These are phyloP conservation scores for Fusarium liriodendri DNA, from an alignment of 2,329 filamentous ascomycete genomes.

Conservation along the genomic window DNA sequence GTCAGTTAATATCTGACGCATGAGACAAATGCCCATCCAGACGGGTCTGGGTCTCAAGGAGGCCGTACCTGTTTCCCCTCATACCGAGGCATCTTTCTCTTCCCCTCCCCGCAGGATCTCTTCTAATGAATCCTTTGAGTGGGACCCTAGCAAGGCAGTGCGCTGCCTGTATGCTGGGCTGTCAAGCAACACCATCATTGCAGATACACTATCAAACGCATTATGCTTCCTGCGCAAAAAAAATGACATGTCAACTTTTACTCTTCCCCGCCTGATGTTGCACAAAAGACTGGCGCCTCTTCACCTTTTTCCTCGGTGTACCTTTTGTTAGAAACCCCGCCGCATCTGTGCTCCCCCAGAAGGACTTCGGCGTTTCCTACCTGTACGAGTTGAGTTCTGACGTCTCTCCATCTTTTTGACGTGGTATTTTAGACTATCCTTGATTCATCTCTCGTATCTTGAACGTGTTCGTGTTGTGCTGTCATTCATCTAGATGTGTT, in stretches of 20 bases:
- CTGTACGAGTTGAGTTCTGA: slow-evolving; percentile 3
- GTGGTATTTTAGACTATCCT: not conserved
- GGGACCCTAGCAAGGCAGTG: not conserved
- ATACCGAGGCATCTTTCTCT: not conserved
- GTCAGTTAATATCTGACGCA: not conserved
- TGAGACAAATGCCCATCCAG: not conserved
- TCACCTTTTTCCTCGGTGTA: slow-evolving; percentile 3
- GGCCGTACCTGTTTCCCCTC: not conserved
- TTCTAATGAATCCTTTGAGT: not conserved
- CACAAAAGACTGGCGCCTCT: not conserved
- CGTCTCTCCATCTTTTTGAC: not conserved
- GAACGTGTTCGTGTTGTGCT: not conserved
- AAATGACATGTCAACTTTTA: slow-evolving; percentile 6
- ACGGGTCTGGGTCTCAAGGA: not conserved
- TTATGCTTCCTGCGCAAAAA: not conserved
- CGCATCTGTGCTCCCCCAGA: slow-evolving; percentile 13
- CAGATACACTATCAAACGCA: not conserved
- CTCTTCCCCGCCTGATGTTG: not conserved
- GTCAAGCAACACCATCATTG: slow-evolving; percentile 1
- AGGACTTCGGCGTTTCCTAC: not conserved
- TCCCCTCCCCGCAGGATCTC: not conserved
- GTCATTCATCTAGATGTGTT: not conserved
- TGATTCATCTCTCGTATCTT: not conserved
- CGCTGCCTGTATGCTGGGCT: not conserved
- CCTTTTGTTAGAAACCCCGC: not conserved